Evolutionary conservation across 164 flowering plant genomes (phyloP).

Genomic region (Sextonia rubra): DNA sequence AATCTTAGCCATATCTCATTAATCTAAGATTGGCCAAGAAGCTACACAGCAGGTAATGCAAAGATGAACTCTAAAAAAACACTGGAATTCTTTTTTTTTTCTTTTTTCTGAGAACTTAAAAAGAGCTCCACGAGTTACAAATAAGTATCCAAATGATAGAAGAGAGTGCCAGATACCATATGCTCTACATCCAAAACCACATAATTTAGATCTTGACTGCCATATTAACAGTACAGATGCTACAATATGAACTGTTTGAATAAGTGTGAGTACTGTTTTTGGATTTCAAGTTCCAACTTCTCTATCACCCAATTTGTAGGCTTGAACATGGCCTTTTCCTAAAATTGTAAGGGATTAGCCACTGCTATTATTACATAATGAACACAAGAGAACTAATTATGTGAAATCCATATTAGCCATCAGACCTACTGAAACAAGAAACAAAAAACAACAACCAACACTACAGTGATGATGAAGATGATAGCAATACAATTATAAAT

Average conservation of each 20-base stretch:
- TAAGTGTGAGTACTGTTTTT: not conserved
- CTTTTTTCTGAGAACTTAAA: too few relatives aligned
- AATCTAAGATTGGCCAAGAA: too few relatives aligned
- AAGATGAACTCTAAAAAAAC: too few relatives aligned
- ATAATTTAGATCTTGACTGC: not conserved
- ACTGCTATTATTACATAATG: not conserved
- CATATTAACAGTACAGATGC: not conserved
- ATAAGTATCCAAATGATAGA: too few relatives aligned
- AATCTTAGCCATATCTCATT: too few relatives aligned
- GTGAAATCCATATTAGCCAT: not conserved
- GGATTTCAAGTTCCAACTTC: not conserved
- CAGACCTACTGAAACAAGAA: too few relatives aligned
- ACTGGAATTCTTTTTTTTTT: too few relatives aligned
- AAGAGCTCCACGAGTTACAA: too few relatives aligned
- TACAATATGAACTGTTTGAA: too few relatives aligned
- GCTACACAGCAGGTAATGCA: too few relatives aligned
- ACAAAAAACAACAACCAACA: not conserved
- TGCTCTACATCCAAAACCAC: not conserved
- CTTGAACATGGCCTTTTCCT: not conserved
- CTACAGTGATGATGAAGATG: not conserved
- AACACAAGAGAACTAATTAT: not conserved
- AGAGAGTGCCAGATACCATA: not conserved
- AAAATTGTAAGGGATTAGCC: not conserved
- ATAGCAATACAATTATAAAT: not conserved
- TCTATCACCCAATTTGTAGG: not conserved